Evolutionary conservation across 2,329 filamentous ascomycete genomes (phyloP).

Genomic region (Fusarium sp.): DNA sequence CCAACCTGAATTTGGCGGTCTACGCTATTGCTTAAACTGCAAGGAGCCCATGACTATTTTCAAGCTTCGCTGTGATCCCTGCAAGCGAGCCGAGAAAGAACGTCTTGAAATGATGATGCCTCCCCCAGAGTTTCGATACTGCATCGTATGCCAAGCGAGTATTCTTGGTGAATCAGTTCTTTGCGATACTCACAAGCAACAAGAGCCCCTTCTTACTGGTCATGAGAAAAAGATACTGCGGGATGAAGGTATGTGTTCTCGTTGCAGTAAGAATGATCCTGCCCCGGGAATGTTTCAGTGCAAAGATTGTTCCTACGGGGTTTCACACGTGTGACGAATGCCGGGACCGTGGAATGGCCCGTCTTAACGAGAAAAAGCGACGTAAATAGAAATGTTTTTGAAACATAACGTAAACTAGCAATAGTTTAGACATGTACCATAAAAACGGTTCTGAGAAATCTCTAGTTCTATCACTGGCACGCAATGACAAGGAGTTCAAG

Average conservation of each 20-base stretch:
- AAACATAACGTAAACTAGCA: too few relatives aligned
- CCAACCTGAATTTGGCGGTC: too few relatives aligned
- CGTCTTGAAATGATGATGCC: background rate
- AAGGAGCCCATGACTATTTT: background rate
- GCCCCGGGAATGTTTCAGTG: background rate
- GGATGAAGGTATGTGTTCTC: background rate
- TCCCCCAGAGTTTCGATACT: background rate
- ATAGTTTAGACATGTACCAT: too few relatives aligned
- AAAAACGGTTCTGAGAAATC: too few relatives aligned
- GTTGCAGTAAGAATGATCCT: too few relatives aligned
- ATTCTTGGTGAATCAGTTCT: background rate
- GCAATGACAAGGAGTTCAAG: too few relatives aligned
- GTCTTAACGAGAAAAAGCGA: too few relatives aligned
- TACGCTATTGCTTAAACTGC: background rate
- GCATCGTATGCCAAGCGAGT: background rate
- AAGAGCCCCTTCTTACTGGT: background rate
- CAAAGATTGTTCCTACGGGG: background rate
- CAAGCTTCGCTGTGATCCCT: background rate
- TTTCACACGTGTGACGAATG: too few relatives aligned
- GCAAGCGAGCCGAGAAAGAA: background rate
- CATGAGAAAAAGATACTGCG: background rate
- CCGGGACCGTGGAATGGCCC: too few relatives aligned
- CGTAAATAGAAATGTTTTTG: too few relatives aligned
- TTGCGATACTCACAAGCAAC: background rate
- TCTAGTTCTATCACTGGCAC: too few relatives aligned